Base-by-base conservation (phyloP, 345 rosid genomes). In the Euclidium syriacum region DNA sequence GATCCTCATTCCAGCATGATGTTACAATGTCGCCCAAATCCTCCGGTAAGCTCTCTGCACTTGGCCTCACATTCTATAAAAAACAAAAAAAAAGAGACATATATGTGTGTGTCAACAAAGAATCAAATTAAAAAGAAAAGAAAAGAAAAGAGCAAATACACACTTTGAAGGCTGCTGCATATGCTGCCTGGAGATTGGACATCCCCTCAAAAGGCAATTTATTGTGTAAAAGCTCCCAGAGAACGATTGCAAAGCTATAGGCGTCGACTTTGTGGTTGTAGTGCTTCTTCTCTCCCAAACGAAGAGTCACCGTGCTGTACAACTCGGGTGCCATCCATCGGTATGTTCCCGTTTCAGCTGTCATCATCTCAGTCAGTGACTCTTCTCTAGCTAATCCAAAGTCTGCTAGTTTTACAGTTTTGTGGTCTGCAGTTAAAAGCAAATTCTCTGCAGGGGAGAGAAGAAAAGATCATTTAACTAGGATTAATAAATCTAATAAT, bases 321-420 rank as follows among this genome's bases (percentile, higher is more conserved):
- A 94, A 79, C 97, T 92, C 97, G 0, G 96, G 96, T 22, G 96
- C 96, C 98, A 91, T 91, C 98, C 96, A 88, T 11, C 92, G 79
- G 65, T 91, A 88, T 40, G 98, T 92, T 62, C 97, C 97, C 1
- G 97, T 92, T 77, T 92, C 98, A 62, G 97, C 97, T 0, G 98
- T 89, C 97, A 89, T 92, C 97, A 92, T 92, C 78, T 92, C 98
- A 12, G 96, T 92, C 26, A 92, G 62, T 35, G 98, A 85, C 75
- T 92, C 98, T 82, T 92, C 97, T 73, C 97, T 83, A 11, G 97
- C 98, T 64, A 92, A 78, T 50, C 97, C 98, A 70, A 89, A 92
- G 74, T 89, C 98, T 8, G 94, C 95, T 38, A 92, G 91, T 78
- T 92, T 89, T 30, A 89, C 81, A 48, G 97, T 92, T 78, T 71